Percentiles rank a stretch among this genome's conserved stretches.
Evolutionary conservation across 2,329 filamentous ascomycete species (phyloP).

Genomic region (Coniella lustricola): DNA sequence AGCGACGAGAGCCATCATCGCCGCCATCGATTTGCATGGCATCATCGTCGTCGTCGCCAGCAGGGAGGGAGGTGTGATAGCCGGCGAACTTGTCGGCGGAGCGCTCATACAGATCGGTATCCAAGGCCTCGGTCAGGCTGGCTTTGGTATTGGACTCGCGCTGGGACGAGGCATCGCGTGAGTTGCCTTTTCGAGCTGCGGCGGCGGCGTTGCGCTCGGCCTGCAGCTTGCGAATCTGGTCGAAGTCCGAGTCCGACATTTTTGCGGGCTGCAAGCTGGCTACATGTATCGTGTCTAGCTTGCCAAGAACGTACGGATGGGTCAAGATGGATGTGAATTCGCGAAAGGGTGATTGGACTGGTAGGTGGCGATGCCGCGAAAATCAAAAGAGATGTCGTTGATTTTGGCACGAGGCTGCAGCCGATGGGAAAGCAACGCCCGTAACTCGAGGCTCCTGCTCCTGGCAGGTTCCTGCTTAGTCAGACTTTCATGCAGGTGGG

Average conservation of each 20-base stretch:
- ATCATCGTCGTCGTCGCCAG: conserved; percentile 69
- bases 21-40: conserved; percentile 71
- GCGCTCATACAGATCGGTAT: conserved; percentile 79
- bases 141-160: conserved; percentile 82
- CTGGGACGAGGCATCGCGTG: conserved; percentile 69
- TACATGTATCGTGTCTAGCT: conserved; percentile 14
- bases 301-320: background rate
- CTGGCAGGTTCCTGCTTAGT: conserved; percentile 1
- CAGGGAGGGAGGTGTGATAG: conserved; percentile 84
- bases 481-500: background rate
- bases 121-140: conserved; percentile 82
- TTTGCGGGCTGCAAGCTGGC: conserved; percentile 24
- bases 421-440: background rate
- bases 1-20: conserved; percentile 63
- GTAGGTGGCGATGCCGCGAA: conserved; percentile 3
- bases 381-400: conserved; percentile 7
- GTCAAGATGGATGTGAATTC: background rate
- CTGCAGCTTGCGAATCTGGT: conserved; percentile 80
- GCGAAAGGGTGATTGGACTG: background rate
- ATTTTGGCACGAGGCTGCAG: conserved; percentile 4
- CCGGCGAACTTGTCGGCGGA: conserved; percentile 77
- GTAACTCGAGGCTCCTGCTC: background rate
- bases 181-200: conserved; percentile 72
- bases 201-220: conserved; percentile 82
- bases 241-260: conserved; percentile 78